Percentiles rank a stretch among this genome's conserved stretches.
Evolutionary conservation across 140 eudicot species (phyloP).

Genomic region (Stevia rebaudiana): DNA sequence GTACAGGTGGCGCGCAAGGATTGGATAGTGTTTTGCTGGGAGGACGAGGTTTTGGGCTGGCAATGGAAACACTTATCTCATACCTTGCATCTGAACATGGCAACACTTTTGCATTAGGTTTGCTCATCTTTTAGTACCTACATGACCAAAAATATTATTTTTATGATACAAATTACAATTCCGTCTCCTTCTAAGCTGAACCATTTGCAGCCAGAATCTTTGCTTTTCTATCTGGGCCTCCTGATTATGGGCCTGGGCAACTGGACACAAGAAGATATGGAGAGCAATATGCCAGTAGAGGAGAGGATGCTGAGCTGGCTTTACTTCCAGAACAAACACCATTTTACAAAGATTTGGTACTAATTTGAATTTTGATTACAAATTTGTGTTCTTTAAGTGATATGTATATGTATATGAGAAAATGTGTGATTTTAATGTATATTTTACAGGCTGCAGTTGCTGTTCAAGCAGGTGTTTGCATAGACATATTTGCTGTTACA

Average conservation of each 20-base stretch:
- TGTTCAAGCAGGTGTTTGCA: conserved; percentile 98
- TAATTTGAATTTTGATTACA: conserved; percentile 4
- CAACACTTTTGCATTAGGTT: conserved; percentile 87
- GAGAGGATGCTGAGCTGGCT: conserved; percentile 99
- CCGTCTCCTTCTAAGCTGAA: conserved; percentile 7
- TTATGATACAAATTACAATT: neutral
- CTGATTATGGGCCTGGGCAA: conserved; percentile 94
- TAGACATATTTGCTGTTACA: conserved; percentile 95
- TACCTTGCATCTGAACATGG: conserved; percentile 95
- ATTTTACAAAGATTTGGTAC: conserved; percentile 88
- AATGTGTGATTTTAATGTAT: conserved; percentile 25
- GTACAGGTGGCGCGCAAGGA: conserved; percentile 75
- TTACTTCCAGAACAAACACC: conserved; percentile 97
- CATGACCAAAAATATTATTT: neutral
- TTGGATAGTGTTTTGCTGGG: conserved; percentile 73
- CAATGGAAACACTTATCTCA: conserved; percentile 85
- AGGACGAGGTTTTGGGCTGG: conserved; percentile 90
- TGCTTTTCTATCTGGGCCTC: conserved; percentile 94
- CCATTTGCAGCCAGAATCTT: conserved; percentile 77
- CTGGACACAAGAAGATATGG: conserved; percentile 94
- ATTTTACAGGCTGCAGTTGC: conserved; percentile 92
- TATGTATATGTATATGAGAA: conserved; percentile 9
- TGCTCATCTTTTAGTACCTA: conserved; percentile 12
- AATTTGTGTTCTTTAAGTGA: conserved; percentile 5
- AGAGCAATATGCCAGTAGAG: conserved; percentile 97